Evolutionary conservation across 768 basidiomycete genomes (phyloP).

Genomic region (Filobasidium wieringae): DNA sequence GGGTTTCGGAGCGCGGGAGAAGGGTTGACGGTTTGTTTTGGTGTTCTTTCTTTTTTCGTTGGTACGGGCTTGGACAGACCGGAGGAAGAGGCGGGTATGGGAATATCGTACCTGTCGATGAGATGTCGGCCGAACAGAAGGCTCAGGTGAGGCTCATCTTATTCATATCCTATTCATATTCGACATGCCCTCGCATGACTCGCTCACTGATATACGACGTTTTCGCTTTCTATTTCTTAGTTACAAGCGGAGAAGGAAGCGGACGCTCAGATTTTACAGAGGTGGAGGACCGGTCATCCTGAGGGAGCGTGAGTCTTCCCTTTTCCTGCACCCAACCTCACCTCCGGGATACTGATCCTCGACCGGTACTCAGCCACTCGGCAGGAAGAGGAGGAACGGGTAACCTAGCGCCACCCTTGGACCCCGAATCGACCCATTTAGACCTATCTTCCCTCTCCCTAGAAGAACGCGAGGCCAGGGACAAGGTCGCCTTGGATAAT

Average conservation of each 20-base stretch:
- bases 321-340: not conserved
- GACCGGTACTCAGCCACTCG: conserved; percentile 19
- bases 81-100: conserved; percentile 34
- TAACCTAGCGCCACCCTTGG: conserved; percentile 4
- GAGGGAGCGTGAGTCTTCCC: conserved; percentile 21
- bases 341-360: conserved; percentile 5
- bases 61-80: not conserved
- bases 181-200: not conserved
- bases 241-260: conserved; percentile 21
- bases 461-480: conserved; percentile 31
- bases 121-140: conserved; percentile 19
- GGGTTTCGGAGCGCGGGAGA: not conserved
- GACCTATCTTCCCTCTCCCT: conserved; percentile 22
- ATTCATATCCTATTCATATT: not conserved
- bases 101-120: conserved; percentile 25
- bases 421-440: conserved; percentile 11
- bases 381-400: conserved; percentile 12
- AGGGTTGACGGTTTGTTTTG: not conserved
- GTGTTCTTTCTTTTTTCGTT: no score
- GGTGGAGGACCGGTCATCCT: conserved; percentile 20
- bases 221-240: conserved; percentile 2
- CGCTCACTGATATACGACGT: not conserved
- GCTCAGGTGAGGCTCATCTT: conserved; percentile 20
- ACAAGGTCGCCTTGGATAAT: conserved; percentile 24
- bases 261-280: conserved; percentile 25